Conservation (phyloP, 202 grass and related monocot genomes). For the Schoenoplectus triqueter region DNA sequence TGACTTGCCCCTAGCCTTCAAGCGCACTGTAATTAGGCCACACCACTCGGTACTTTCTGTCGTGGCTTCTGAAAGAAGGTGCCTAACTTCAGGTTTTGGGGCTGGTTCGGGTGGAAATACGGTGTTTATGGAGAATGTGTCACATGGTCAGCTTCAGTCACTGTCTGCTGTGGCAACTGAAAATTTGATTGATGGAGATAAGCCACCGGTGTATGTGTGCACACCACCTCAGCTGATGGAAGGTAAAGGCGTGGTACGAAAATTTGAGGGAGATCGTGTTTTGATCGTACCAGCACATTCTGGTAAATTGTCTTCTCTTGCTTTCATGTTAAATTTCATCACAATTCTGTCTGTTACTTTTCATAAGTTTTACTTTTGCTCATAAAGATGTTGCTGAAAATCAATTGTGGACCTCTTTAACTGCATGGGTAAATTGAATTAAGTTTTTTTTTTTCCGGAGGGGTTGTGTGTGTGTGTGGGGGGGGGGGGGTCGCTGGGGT, state of each 20-base stretch:
- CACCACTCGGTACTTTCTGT: constrained; percentile 67
- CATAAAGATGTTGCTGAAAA: background rate
- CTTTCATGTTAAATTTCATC: background rate
- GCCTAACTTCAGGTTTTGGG: constrained; percentile 5
- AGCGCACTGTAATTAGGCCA: constrained; percentile 63
- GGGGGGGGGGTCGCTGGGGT: too few species aligned
- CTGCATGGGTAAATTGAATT: background rate
- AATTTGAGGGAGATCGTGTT: constrained; percentile 50
- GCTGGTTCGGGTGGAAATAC: background rate
- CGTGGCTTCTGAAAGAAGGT: constrained; percentile 55
- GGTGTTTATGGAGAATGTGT: constrained; percentile 68
- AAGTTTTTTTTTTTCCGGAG: background rate
- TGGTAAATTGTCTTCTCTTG: constrained; percentile 42
- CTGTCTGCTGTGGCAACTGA: constrained; percentile 65
- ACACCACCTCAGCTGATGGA: constrained; percentile 66
- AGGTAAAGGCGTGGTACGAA: constrained; percentile 64
- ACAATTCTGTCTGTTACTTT: background rate
- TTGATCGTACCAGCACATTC: constrained; percentile 76
- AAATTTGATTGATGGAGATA: constrained; percentile 53
- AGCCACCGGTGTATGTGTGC: constrained; percentile 72
- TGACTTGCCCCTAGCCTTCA: constrained; percentile 53
- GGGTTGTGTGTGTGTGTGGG: background rate
- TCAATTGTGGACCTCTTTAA: background rate
- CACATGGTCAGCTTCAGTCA: constrained; percentile 78
- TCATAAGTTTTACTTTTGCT: background rate